Conservation (phyloP, 2,329 filamentous ascomycete species). For the Ceratocystiopsis minuta region DNA sequence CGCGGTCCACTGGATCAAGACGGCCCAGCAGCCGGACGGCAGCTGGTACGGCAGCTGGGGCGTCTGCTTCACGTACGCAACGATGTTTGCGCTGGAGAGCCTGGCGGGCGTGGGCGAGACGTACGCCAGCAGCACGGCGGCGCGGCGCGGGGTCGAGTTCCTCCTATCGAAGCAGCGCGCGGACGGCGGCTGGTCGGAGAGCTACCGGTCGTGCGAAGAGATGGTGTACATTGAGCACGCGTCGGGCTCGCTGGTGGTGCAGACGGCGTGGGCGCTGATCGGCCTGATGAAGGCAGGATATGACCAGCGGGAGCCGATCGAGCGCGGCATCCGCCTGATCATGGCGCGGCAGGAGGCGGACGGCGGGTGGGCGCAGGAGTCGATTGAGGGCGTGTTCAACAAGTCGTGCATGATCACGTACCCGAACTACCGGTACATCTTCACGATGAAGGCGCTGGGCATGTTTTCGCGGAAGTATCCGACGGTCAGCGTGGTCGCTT, state of each 20-base stretch:
- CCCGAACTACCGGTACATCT: slow-evolving; percentile 96
- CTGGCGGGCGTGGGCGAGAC: slow-evolving; percentile 66
- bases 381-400: slow-evolving; percentile 96
- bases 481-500: too few relatives aligned
- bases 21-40: slow-evolving; percentile 61
- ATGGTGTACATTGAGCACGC: slow-evolving; percentile 58
- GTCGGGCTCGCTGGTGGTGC: slow-evolving; percentile 69
- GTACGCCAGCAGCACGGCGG: slow-evolving; percentile 52
- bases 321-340: slow-evolving; percentile 59
- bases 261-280: slow-evolving; percentile 82
- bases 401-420: slow-evolving; percentile 99
- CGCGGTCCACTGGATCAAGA: slow-evolving; percentile 69
- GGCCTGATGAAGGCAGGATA: slow-evolving; percentile 69
- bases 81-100: slow-evolving; percentile 88
- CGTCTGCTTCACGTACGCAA: slow-evolving; percentile 94
- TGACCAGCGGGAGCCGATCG: slow-evolving; percentile 53
- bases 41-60: slow-evolving; percentile 97
- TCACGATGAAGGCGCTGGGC: slow-evolving; percentile 82
- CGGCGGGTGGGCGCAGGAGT: slow-evolving; percentile 89
- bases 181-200: slow-evolving; percentile 95
- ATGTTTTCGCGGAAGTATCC: slow-evolving; percentile 66
- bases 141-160: slow-evolving; percentile 67
- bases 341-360: slow-evolving; percentile 73
- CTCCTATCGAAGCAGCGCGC: slow-evolving; percentile 65
- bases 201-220: slow-evolving; percentile 71